These are phyloP conservation scores for Nigrospora osmanthi DNA, from an alignment of 2,329 filamentous ascomycete genomes.

Conservation along the genomic window DNA sequence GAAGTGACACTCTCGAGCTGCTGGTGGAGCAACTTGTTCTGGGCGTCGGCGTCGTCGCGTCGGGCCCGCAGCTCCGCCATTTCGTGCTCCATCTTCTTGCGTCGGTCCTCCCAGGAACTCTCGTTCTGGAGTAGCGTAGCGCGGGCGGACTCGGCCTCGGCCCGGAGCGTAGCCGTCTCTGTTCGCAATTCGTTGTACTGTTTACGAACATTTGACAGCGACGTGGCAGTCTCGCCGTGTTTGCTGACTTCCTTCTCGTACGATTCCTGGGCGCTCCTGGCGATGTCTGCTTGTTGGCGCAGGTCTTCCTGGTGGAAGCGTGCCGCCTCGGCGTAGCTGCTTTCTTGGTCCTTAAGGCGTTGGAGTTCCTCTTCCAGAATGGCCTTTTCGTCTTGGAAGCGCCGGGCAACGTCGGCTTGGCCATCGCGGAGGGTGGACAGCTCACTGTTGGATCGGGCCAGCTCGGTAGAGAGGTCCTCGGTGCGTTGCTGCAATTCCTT, in stretches of 20 bases:
- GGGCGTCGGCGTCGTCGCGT: conserved; percentile 75
- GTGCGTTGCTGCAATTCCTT: conserved; percentile 75
- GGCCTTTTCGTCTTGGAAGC: conserved; percentile 74
- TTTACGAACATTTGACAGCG: conserved; percentile 66
- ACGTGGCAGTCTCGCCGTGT: conserved; percentile 90
- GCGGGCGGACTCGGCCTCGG: conserved; percentile 81
- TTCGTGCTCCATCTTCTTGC: conserved; percentile 75
- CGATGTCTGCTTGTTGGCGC: conserved; percentile 88
- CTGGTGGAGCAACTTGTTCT: conserved; percentile 85
- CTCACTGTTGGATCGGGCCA: conserved; percentile 75
- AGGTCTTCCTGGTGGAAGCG: conserved; percentile 86
- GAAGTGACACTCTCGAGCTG: conserved; percentile 77
- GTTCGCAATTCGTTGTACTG: conserved; percentile 80
- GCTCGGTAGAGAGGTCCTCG: conserved; percentile 75
- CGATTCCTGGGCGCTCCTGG: conserved; percentile 84
- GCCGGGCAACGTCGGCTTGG: conserved; percentile 65
- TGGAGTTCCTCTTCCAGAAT: conserved; percentile 71
- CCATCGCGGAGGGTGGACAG: conserved; percentile 72
- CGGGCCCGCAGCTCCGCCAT: conserved; percentile 69
- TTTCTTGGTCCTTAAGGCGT: conserved; percentile 76
- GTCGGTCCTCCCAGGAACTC: conserved; percentile 79
- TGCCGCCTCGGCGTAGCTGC: conserved; percentile 69
- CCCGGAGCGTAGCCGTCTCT: conserved; percentile 64
- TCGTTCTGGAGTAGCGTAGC: conserved; percentile 72
- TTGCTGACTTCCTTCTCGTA: conserved; percentile 93